phyloP scores from a whole-genome alignment of 1,139 yeast species.

The Candida sp. region DNA sequence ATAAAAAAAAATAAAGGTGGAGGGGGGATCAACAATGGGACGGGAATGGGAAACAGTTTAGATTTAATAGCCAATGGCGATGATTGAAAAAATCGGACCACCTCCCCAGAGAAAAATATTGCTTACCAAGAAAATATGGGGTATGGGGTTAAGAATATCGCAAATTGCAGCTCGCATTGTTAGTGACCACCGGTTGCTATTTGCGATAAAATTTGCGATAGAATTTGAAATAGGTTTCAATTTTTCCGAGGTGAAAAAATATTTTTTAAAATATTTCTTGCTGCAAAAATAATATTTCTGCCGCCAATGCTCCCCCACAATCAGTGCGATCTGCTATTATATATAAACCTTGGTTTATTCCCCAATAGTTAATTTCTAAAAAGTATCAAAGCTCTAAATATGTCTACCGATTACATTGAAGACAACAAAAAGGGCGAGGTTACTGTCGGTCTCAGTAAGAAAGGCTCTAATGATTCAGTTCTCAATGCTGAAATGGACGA shows the following conservation, averaged over 20 bases:
- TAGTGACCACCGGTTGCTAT: too few relatives aligned
- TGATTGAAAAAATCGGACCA: too few relatives aligned
- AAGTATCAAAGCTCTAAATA: neutral
- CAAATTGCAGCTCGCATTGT: too few relatives aligned
- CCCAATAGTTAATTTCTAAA: too few relatives aligned
- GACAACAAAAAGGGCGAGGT: constrained; percentile 16
- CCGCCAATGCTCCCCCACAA: neutral
- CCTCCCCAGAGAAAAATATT: too few relatives aligned
- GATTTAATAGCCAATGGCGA: too few relatives aligned
- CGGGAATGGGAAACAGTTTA: too few relatives aligned
- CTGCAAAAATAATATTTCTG: neutral
- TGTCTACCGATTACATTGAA: constrained; percentile 16
- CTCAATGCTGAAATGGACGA: constrained; percentile 25
- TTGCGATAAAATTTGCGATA: neutral
- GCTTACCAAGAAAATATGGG: too few relatives aligned
- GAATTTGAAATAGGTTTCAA: neutral
- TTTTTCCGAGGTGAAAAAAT: neutral
- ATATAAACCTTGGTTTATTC: neutral
- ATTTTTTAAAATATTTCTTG: neutral
- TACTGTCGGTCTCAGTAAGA: constrained; percentile 12
- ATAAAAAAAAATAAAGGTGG: too few relatives aligned
- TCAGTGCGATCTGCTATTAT: neutral
- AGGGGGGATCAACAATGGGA: too few relatives aligned
- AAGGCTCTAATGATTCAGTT: constrained; percentile 9
- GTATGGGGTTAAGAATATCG: neutral